Evolutionary conservation across 2,329 filamentous ascomycete genomes (phyloP).

Genomic region (Fusarium chuoi): DNA sequence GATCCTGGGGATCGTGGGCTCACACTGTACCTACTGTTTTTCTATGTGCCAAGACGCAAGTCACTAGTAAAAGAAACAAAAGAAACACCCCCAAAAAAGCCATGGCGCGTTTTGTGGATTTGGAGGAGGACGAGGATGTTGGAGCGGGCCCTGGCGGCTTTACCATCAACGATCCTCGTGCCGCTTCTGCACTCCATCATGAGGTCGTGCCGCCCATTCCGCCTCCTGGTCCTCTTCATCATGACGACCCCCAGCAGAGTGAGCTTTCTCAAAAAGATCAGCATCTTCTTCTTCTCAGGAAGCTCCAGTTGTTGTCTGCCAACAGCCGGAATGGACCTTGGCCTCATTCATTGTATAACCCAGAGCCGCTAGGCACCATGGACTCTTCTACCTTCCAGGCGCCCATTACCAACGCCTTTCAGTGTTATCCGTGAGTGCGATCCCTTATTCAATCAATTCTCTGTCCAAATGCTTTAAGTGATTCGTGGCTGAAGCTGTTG

Average conservation of each 20-base stretch:
- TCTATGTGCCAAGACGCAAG: conserved; percentile 19
- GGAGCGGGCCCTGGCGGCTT: conserved; percentile 31
- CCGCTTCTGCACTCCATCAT: conserved; percentile 37
- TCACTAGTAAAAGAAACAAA: conserved; percentile 8
- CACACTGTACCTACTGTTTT: conserved; percentile 29
- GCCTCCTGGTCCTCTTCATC: conserved; percentile 40
- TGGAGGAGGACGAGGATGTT: conserved; percentile 42
- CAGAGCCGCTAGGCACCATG: conserved; percentile 41
- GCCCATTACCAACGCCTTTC: conserved; percentile 41
- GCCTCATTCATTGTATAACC: conserved; percentile 42
- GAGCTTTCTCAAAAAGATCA: conserved; percentile 41
- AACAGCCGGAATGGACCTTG: conserved; percentile 44
- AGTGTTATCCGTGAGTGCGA: conserved; percentile 43
- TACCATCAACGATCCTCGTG: conserved; percentile 30
- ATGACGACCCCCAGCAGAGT: conserved; percentile 35
- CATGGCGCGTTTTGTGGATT: conserved; percentile 47
- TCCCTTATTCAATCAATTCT: neutral
- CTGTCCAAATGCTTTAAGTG: conserved; percentile 1
- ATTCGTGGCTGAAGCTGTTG: neutral
- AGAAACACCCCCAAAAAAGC: conserved; percentile 13
- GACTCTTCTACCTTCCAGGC: conserved; percentile 40
- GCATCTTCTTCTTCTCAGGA: conserved; percentile 41
- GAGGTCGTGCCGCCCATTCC: conserved; percentile 35
- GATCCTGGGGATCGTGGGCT: conserved; percentile 38
- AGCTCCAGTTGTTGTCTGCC: conserved; percentile 40